Evolutionary conservation across 305 asterid species (phyloP), one percentile per base, ranked within the genome.

Genomic region (Rubia tinctorum): DNA sequence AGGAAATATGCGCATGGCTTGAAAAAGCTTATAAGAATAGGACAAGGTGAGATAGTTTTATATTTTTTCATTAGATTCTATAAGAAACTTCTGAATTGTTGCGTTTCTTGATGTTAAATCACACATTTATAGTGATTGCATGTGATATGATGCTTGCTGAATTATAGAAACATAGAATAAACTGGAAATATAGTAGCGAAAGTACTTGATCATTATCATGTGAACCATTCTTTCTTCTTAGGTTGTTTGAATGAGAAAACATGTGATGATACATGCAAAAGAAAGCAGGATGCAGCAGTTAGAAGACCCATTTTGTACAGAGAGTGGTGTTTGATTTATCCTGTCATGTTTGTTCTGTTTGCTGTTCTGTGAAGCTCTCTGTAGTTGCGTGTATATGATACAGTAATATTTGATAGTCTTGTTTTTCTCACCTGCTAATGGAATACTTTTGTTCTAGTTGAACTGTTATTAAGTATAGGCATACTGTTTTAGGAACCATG

Each of bases 1-100:
- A 88, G 98, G 53, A 88, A 85, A 76, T 90, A 88, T 74, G 98
- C 98, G 59, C 89, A 80, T 84, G 96, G 92, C 73, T 81, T 92
- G 84, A 95, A 89, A 74, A 88, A 86, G 84, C 86, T 91, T 72
- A 81, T 93, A 71, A 88, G 80, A 87, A 95, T 93, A 71, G 99
- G 99, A 72, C 93, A 92, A 83, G 99, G 99, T 95, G 82, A 87
- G 96, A 71, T 66, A 45, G 67, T 77, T 45, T 67, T 65, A 67
- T 71, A 79, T 30, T 30, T 20, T 20, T 22, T 65, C 77, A 58
- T 79, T 60, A 58, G 27, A 15, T 23, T 2, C 37, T 11, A 25
- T 43, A 25, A 30, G 8, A 17, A 13, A 42, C 44, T 61, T 66
- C 23, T 43, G 9, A 49, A 14, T 34, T 53, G 18, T 49, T 43